Base-by-base conservation (phyloP, 306 rosid genomes). In the Mimosa pudica region DNA sequence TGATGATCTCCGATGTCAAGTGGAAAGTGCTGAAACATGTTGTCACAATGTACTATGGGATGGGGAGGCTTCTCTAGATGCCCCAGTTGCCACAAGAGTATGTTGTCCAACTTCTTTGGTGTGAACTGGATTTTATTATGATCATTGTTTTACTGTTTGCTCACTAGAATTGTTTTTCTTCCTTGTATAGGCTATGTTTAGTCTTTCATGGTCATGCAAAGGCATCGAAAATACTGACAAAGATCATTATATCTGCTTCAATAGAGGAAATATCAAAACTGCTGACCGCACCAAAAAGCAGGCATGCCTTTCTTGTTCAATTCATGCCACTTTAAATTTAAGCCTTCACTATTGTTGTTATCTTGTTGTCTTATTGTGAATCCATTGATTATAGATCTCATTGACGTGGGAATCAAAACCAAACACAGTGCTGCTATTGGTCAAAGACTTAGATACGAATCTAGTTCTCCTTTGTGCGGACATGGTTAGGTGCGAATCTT, bases 261-360 rank as follows among this genome's bases (percentile, higher is more conserved):
- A 95, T 85, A 89, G 84, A 85, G 98, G 99, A 85, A 93, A 95
- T 80, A 95, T 95, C 82, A 93, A 94, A 73, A 93, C 99, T 75
- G 94, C 99, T 72, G 94, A 89, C 86, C 98, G 96, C 78, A 95
- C 97, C 83, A 95, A 97, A 89, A 91, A 83, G 90, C 99, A 95
- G 96, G 99, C 93, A 85, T 77, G 64, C 74, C 74, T 79, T 67
- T 79, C 30, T 24, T 24, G 30, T 24, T 24, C 30, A 24, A 24
- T 24, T 0, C 30, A 24, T 24, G 30, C 30, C 30, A 24, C 30
- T 24, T 24, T 24, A 24, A 24, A 0, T 24, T 24, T 24, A 24
- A 24, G 30, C 30, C 30, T 24, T 24, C 30, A 57, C 30, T 24
- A 24, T 70, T 57, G 57, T 52, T 81, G 10, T 77, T 82, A 10